A percentile compares a stretch with the other conserved stretches of the same genome.
These are phyloP conservation scores for Glycine tomentella DNA, from an alignment of 306 rosid species.

Conservation along the genomic window DNA sequence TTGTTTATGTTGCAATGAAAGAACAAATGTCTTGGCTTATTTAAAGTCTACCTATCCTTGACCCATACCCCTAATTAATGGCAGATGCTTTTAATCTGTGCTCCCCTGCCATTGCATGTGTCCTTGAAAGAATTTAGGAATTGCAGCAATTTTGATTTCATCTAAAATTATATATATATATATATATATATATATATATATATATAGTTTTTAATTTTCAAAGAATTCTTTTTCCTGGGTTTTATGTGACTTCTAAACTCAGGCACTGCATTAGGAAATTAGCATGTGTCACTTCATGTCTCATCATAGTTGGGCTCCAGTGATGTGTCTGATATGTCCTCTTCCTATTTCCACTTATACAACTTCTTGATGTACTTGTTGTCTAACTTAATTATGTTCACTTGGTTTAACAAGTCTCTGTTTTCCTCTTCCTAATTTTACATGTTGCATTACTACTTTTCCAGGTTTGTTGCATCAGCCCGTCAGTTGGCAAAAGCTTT, in stretches of 20 bases:
- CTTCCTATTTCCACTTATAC: slow-evolving; percentile 13
- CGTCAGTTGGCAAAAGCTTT: slow-evolving; percentile 91
- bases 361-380: slow-evolving; percentile 8
- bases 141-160: too few species aligned
- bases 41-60: too few species aligned
- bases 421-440: slow-evolving; percentile 12
- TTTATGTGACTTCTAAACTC: background rate
- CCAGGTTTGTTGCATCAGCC: slow-evolving; percentile 92
- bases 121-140: too few species aligned
- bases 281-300: background rate
- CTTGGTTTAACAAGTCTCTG: background rate
- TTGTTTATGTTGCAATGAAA: too few species aligned
- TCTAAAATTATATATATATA: too few species aligned
- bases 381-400: slow-evolving; percentile 1
- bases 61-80: too few species aligned
- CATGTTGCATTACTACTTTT: slow-evolving; percentile 36
- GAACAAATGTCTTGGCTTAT: too few species aligned
- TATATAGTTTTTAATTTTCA: too few species aligned
- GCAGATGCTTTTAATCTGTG: too few species aligned
- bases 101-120: too few species aligned
- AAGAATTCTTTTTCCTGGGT: too few species aligned
- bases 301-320: slow-evolving; percentile 18
- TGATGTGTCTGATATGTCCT: background rate
- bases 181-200: too few species aligned
- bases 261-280: slow-evolving; percentile 1